Conservation (phyloP, 495 filamentous ascomycete genomes). For the Ascodesmis nigricans region DNA sequence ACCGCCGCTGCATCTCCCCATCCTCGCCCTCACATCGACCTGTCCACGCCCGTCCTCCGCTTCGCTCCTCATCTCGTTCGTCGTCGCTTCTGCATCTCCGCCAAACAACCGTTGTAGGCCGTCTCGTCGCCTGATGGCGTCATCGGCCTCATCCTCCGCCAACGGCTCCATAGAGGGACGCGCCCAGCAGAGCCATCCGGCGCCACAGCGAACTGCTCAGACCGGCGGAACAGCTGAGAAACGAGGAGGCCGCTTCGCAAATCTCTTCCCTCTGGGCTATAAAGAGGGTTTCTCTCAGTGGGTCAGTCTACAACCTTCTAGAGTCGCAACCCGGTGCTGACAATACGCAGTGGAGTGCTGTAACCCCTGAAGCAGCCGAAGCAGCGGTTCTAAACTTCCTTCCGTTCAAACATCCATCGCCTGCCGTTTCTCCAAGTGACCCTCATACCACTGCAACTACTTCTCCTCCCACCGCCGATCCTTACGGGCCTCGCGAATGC, state of each 20-base stretch:
- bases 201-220: conserved; percentile 27
- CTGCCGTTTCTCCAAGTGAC: conserved; percentile 22
- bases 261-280: conserved; percentile 60
- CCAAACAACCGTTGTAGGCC: too few species aligned
- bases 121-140: too few species aligned
- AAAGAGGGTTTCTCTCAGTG: conserved; percentile 83
- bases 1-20: conserved; percentile 9
- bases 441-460: conserved; percentile 27
- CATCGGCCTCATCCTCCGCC: too few species aligned
- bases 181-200: conserved; percentile 29
- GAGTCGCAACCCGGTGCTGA: conserved; percentile 1
- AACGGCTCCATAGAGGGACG: conserved; percentile 22
- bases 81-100: too few species aligned
- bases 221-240: conserved; percentile 23
- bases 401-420: conserved; percentile 55
- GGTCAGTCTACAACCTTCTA: conserved; percentile 27
- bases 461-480: conserved; percentile 40
- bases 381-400: conserved; percentile 74
- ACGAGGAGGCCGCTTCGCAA: conserved; percentile 12
- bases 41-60: too few species aligned
- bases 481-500: conserved; percentile 70
- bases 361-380: conserved; percentile 67
- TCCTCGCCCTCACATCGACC: too few species aligned
- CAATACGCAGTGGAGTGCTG: conserved; percentile 46
- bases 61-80: too few species aligned